Evolutionary conservation across 2,329 filamentous ascomycete genomes (phyloP), one percentile per base, ranked within the genome.

Genomic region (Chaetomium sp.): DNA sequence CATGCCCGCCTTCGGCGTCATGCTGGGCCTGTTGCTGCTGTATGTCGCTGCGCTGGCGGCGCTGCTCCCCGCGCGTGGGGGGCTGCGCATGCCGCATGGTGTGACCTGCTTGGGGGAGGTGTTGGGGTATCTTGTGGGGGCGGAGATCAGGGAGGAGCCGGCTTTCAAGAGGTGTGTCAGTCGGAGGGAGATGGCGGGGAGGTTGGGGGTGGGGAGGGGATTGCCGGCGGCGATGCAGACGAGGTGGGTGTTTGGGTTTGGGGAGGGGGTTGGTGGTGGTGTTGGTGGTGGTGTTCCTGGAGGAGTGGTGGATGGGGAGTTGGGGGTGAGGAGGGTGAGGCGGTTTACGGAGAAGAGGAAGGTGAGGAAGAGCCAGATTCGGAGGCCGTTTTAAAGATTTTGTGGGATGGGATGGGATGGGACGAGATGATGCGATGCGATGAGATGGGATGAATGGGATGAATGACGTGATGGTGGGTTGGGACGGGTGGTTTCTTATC

Each of bases 51-150:
- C 83, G 13, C 80, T 94, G 58, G 73, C 85, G 50, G 76, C 85
- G 6, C 78, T 92, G 63, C 78, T 90, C 70, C 89, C 89, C 0
- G 78, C 80, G 13, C 83, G 90, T 16, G 78, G 80, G 50, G 80
- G 82, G 47, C 86, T 88, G 69, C 80, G 88, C 50, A 83, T 96
- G 1, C 92, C 92, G 0, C 92, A 96, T 74, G 82, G 83, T 5
- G 87, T 91, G 49, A 85, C 83, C 66, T 91, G 85, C 55, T 81
- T 96, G 21, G 90, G 90, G 1, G 92, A 93, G 74, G 81, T 93
- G 25, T 84, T 96, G 70, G 89, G 87, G 72, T 93, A 94, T 74
- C 81, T 94, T 50, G 87, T 91, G 65, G 88, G 89, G 70, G 88
- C 88, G 51, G 88, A 89, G 27, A 80, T 96, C 21, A 80, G 91